These are phyloP conservation scores for Aspergillus carlsbadensis DNA, from an alignment of 495 filamentous ascomycete genomes.

Conservation along the genomic window DNA sequence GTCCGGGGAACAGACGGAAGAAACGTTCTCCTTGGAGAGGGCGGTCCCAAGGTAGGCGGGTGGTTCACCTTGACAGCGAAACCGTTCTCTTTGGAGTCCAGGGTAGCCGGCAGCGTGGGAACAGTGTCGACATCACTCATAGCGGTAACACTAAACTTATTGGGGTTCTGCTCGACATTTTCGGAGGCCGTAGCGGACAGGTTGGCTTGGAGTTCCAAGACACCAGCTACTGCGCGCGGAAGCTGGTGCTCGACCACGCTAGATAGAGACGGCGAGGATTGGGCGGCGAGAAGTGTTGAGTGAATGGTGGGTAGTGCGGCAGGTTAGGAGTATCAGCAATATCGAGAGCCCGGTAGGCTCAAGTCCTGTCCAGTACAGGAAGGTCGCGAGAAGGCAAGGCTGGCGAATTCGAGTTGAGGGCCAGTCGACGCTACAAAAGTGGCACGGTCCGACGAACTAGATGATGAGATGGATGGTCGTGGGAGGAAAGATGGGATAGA, in stretches of 20 bases:
- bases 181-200: constrained; percentile 43
- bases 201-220: constrained; percentile 31
- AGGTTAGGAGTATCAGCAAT: not conserved
- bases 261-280: not conserved
- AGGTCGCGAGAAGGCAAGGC: not conserved
- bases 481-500: constrained; percentile 5
- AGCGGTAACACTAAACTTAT: constrained; percentile 48
- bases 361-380: not conserved
- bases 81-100: constrained; percentile 39
- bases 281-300: not conserved
- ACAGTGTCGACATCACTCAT: constrained; percentile 53
- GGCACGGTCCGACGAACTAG: constrained; percentile 1
- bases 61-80: constrained; percentile 38
- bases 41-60: constrained; percentile 25
- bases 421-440: not conserved
- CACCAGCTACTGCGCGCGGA: constrained; percentile 42
- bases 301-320: not conserved
- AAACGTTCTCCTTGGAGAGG: constrained; percentile 26
- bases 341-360: not conserved
- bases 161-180: constrained; percentile 49
- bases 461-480: constrained; percentile 2
- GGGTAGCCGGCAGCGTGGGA: constrained; percentile 42
- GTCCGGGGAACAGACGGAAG: constrained; percentile 20
- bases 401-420: not conserved
- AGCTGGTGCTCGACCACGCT: constrained; percentile 36